Evolutionary conservation across 2,329 filamentous ascomycete genomes (phyloP).

Genomic region (Talaromyces sp.): DNA sequence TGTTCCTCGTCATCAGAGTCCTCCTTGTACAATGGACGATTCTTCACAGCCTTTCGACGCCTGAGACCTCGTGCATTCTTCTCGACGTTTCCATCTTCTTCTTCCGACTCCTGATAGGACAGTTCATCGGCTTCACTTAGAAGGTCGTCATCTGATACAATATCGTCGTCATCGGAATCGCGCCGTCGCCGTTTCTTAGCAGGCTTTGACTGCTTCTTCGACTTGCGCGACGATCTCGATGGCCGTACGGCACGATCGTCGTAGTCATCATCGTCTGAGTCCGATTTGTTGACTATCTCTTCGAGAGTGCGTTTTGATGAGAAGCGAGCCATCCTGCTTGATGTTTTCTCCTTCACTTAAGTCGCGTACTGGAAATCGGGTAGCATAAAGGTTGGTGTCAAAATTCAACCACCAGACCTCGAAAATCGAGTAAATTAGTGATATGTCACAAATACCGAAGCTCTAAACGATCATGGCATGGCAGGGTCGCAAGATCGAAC

Average conservation of each 20-base stretch:
- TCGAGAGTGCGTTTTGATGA: slow-evolving; percentile 42
- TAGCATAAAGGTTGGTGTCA: not conserved
- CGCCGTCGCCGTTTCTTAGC: slow-evolving; percentile 45
- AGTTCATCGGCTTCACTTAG: slow-evolving; percentile 44
- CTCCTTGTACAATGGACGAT: slow-evolving; percentile 58
- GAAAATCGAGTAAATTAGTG: not conserved
- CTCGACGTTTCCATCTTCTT: slow-evolving; percentile 45
- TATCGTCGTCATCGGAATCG: slow-evolving; percentile 44
- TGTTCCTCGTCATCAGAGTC: slow-evolving; percentile 43
- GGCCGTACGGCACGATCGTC: slow-evolving; percentile 36
- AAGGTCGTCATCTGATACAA: slow-evolving; percentile 39
- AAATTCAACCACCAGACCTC: not conserved
- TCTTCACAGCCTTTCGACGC: slow-evolving; percentile 56
- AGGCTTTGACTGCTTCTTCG: slow-evolving; percentile 33
- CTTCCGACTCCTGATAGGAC: slow-evolving; percentile 44
- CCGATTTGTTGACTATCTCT: slow-evolving; percentile 45
- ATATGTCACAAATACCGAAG: not conserved
- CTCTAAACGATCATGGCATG: not conserved
- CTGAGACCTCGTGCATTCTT: slow-evolving; percentile 59
- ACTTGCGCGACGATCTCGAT: slow-evolving; percentile 33
- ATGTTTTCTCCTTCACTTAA: not conserved
- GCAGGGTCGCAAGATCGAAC: not conserved
- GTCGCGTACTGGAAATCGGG: not conserved
- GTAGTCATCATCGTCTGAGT: slow-evolving; percentile 49
- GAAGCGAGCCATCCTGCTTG: slow-evolving; percentile 32